Percentiles rank a stretch among this genome's conserved stretches.
These are phyloP conservation scores for Backusella liffmaniae DNA, from an alignment of 192 early-diverging fungal species.

Conservation along the genomic window DNA sequence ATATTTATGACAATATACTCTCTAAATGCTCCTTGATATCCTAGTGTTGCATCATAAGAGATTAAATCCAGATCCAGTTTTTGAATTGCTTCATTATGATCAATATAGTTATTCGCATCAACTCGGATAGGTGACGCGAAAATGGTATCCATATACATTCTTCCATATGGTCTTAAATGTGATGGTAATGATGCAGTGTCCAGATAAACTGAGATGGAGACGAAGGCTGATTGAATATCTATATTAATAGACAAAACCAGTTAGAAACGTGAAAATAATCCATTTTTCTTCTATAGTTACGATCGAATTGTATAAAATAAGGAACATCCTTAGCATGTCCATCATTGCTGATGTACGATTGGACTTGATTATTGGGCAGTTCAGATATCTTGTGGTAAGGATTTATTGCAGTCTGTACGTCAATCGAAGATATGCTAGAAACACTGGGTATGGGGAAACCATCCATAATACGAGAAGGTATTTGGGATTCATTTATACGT, in stretches of 20 bases:
- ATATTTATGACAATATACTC: conserved; percentile 29
- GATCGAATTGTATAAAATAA: conserved; percentile 52
- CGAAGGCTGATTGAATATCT: conserved; percentile 55
- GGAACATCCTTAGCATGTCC: conserved; percentile 38
- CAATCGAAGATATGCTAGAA: conserved; percentile 49
- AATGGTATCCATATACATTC: conserved; percentile 52
- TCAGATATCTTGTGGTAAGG: conserved; percentile 19
- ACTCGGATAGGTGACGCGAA: conserved; percentile 44
- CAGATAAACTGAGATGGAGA: conserved; percentile 44
- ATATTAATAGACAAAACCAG: background rate
- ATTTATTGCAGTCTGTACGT: conserved; percentile 40
- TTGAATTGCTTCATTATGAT: conserved; percentile 47
- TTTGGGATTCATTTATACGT: conserved; percentile 43
- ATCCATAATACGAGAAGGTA: conserved; percentile 55
- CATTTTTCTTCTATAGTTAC: conserved; percentile 26
- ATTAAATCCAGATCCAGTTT: conserved; percentile 53
- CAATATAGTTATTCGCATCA: conserved; percentile 23
- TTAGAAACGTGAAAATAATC: background rate
- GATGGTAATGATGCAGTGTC: conserved; percentile 43
- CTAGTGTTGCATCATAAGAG: conserved; percentile 37
- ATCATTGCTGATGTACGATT: conserved; percentile 40
- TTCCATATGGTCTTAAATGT: conserved; percentile 44
- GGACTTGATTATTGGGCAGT: conserved; percentile 24
- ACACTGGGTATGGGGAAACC: conserved; percentile 51
- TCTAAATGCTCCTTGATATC: conserved; percentile 35